Percentiles rank a stretch among this genome's conserved stretches.
Evolutionary conservation across 225 moss, liverwort and hornwort species (phyloP).

Genomic region (Marchantia polymorpha): DNA sequence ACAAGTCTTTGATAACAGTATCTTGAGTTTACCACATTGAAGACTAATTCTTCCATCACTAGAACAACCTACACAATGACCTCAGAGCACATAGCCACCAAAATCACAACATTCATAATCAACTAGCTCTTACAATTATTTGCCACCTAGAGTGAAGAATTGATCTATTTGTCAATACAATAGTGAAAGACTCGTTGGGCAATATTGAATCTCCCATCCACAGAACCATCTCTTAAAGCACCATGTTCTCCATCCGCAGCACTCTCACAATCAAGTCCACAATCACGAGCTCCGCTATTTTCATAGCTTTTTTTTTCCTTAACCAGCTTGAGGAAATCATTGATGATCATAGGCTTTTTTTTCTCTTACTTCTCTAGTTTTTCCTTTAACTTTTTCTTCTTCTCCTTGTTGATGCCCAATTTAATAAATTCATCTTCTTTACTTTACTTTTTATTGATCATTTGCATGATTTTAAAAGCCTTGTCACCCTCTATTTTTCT

Average conservation of each 20-base stretch:
- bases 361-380: constrained; percentile 79
- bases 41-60: constrained; percentile 28
- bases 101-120: neutral
- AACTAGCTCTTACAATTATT: constrained; percentile 37
- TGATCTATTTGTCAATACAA: constrained; percentile 83
- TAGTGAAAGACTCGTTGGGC: constrained; percentile 58
- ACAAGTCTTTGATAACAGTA: neutral
- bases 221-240: constrained; percentile 35
- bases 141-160: constrained; percentile 79
- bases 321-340: constrained; percentile 84
- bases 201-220: constrained; percentile 34
- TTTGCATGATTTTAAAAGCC: too few species aligned
- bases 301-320: constrained; percentile 74
- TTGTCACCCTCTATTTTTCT: too few species aligned
- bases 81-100: constrained; percentile 5
- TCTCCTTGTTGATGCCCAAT: constrained; percentile 84
- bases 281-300: constrained; percentile 51
- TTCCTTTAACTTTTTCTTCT: constrained; percentile 68
- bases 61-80: constrained; percentile 16
- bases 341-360: constrained; percentile 74
- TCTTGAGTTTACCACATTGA: constrained; percentile 15
- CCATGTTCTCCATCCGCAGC: constrained; percentile 40
- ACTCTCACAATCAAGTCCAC: constrained; percentile 50
- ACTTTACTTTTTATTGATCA: too few species aligned
- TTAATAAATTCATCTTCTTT: too few species aligned